Evolutionary conservation across 2,329 filamentous ascomycete genomes (phyloP), one percentile per base, ranked within the genome.

Genomic region (Lachnellula hyalina): DNA sequence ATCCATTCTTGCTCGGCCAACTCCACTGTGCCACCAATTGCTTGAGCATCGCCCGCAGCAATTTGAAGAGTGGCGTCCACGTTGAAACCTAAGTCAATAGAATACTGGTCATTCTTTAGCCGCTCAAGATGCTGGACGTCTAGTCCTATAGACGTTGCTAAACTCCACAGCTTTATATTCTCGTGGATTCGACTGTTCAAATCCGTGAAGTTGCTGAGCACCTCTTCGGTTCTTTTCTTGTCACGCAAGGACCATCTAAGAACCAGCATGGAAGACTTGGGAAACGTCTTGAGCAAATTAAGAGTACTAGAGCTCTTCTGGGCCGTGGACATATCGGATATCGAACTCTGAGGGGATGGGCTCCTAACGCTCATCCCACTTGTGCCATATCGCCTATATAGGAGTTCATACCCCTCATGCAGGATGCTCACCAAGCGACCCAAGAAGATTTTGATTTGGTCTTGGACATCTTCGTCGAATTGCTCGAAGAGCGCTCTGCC

Each of bases 401-500:
- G 21, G 23, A 51, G 38, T 9, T 51, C 49, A 19, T 25, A 51
- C 9, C 49, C 49, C 38, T 51, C 49, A 19, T 25, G 38, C n/a
- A 51, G 35, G 14, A 51, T 51, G 35, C n/a, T 28, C 36, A 25
- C 25, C 19, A 51, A 36, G 38, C 25, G 35, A 6, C 25, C 17
- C 9, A 51, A 23, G 15, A 51, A 44, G 5, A 51, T 36, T 14
- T 40, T 47, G 14, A 53, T 53, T 23, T 53, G 51, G 14, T 38
- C 42, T 32, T 53, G 51, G n/a, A 47, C 41, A 41, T 53, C 51
- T 17, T 53, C 51, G 34, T 53, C 42, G 36, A 53, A 53, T 40
- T 53, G 2, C 35, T 53, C 51, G n/a, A 53, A 47, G 9, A 53
- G 35, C 23, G 51, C 17, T 23, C 25, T 12, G 3, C 44, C 51